Evolutionary conservation across 179 eudicot genomes (phyloP).

Genomic region (Gypsophila paniculata): DNA sequence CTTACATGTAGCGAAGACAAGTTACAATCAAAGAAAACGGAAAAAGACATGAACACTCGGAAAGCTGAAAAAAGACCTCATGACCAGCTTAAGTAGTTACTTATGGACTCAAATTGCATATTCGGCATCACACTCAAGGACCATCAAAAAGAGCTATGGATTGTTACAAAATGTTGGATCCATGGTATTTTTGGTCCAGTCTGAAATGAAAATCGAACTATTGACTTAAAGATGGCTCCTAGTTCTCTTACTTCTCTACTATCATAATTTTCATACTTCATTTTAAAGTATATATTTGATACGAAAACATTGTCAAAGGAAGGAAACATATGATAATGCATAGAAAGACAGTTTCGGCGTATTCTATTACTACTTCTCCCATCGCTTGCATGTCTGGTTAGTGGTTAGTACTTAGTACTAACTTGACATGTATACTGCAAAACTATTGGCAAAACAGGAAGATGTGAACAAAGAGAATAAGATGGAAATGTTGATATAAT

Average conservation of each 20-base stretch:
- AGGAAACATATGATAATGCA: not conserved
- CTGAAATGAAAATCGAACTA: not conserved
- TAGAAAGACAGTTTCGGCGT: not conserved
- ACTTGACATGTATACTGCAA: no score
- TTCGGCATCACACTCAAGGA: not conserved
- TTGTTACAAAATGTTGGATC: not conserved
- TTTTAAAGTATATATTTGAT: no score
- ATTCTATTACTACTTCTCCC: not conserved
- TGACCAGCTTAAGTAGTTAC: not conserved
- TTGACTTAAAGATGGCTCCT: not conserved
- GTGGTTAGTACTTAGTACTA: no score
- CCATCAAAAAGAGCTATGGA: not conserved
- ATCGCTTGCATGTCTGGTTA: not conserved
- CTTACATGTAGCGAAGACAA: not conserved
- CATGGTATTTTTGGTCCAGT: not conserved
- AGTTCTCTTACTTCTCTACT: no score
- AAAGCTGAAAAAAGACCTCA: not conserved
- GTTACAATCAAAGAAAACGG: not conserved
- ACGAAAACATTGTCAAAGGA: not conserved
- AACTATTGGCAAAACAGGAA: no score
- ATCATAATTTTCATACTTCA: no score
- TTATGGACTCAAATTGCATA: not conserved
- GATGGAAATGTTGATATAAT: no score
- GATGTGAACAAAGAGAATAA: no score
- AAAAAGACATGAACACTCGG: not conserved